Base-by-base conservation (phyloP, 371 early-diverging fungal genomes). In the Thermomucor indicae-seudaticae region DNA sequence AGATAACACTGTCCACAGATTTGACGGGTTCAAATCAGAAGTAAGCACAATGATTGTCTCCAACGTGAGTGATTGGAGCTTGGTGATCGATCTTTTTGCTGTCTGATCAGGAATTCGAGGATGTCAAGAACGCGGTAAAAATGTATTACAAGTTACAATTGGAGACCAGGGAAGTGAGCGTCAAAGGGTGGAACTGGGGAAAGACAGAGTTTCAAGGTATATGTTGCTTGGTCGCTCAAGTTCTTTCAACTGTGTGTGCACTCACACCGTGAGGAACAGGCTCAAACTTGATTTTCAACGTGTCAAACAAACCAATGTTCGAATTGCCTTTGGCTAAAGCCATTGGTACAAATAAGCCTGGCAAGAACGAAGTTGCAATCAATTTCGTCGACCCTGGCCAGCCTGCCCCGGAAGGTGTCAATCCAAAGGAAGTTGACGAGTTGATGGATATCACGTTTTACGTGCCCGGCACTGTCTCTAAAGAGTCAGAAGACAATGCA, bases 111-210 rank as follows among this genome's bases (percentile, higher is more conserved):
- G 84, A 88, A 53, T 90, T 78, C 49, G 97, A 96, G 12, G 72
- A 77, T 22, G 62, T 97, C 37, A 80, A 78, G 38, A 83, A 88
- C 29, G 67, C 84, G 7, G 53, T 89, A 34, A 85, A 84, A 55
- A 50, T 64, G 14, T 72, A 78, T 56, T 95, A 90, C 72, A 80
- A 84, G 39, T 51, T 90, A 19, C 67, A 72, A 3, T 56, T 97
- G 24, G 97, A 98, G 59, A 55, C 70, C 10, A 88, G 84, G 51
- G 97, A 98, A 48, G 59, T 89, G 38, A 89, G 91, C 48, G 68
- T 95, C 7, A 88, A 86, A 46, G 98, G 98, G 28, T 94, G 92
- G 89, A 96, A 97, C 77, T 96, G 98, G 97, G 98, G 96, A 39
- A 83, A 85, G 65, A 79, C 90, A 7, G 93, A 92, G 42, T 90